Base-by-base conservation (phyloP, 371 early-diverging fungal genomes). In the Basidiobolus meristosporus region DNA sequence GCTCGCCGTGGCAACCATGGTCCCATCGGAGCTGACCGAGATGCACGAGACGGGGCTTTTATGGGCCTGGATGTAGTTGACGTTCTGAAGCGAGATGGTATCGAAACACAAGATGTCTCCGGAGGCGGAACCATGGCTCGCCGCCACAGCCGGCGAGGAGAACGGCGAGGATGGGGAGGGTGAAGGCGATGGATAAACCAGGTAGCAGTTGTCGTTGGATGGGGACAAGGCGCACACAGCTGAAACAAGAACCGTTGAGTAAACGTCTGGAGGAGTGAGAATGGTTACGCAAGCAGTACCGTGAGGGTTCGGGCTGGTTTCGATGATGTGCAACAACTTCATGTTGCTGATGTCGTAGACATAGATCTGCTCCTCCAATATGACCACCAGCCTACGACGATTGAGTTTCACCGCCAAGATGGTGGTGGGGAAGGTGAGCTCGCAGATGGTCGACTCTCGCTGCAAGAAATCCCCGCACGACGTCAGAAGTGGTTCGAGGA, bases 331-430 rank as follows among this genome's bases (percentile, higher is more conserved):
- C 33, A 90, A 61, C 3, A 91, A 64, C 52, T 88, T 89, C 95
- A 96, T 96, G 57, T 90, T 95, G 55, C 77, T 72, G 32, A 91
- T 88, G 53, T 96, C 93, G 57, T 86, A 82, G n/a, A 87, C 59
- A 45, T 70, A 82, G 31, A 90, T 85, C 42, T 82, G 80, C 44
- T 89, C 88, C 51, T 95, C 95, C 21, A 93, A 66, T 9, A 88
- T 79, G 3, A 91, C 92, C 32, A 89, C 73, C 10, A 95, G 64
- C 32, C 93, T 68, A 51, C 79, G 79, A 19, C 95, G 68, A 62
- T 96, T 96, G 46, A 96, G 71, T 59, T 90, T 89, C 30, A 96
- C 93, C 1, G 89, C 77, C 33, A 96, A 59, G 34, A 96, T 83
- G 5, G 89, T 70, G 0, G 86, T 85, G 2, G 81, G 79, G 50